These are phyloP conservation scores for Stephania yunnanensis DNA, from an alignment of 164 flowering plant species.

Conservation along the genomic window DNA sequence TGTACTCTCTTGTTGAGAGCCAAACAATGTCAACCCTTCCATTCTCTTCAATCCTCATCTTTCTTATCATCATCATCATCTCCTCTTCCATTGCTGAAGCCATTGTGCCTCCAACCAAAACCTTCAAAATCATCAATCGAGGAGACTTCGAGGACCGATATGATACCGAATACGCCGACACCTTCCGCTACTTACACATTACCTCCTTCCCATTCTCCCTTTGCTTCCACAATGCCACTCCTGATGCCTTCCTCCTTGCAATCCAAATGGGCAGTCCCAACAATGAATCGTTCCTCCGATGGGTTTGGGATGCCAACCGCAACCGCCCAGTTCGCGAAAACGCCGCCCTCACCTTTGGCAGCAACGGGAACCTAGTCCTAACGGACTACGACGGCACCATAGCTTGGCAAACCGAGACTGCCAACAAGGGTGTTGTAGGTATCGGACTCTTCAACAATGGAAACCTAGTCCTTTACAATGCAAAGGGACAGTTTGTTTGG, in stretches of 20 bases:
- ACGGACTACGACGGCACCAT: constrained; percentile 27
- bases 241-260: constrained; percentile 22
- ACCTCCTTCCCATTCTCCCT: constrained; percentile 19
- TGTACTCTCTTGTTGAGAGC: too few species aligned
- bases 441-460: constrained; percentile 21
- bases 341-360: constrained; percentile 25
- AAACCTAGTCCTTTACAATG: constrained; percentile 29
- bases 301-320: constrained; percentile 46
- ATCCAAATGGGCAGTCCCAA: constrained; percentile 22
- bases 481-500: constrained; percentile 24
- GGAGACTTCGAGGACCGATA: constrained; percentile 34
- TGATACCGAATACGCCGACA: constrained; percentile 35
- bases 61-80: constrained; percentile 6
- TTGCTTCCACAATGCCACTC: constrained; percentile 36
- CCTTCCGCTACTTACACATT: constrained; percentile 20
- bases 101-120: constrained; percentile 29
- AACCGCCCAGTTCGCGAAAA: constrained; percentile 24
- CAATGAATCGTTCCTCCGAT: constrained; percentile 21
- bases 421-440: constrained; percentile 26
- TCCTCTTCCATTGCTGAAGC: constrained; percentile 19
- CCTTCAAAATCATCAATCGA: constrained; percentile 35
- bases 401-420: constrained; percentile 31
- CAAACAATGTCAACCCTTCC: background rate
- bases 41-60: constrained; percentile 13
- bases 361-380: constrained; percentile 29